phyloP scores from a whole-genome alignment of 2,329 filamentous ascomycete genomes.

The Exophiala spinifera region DNA sequence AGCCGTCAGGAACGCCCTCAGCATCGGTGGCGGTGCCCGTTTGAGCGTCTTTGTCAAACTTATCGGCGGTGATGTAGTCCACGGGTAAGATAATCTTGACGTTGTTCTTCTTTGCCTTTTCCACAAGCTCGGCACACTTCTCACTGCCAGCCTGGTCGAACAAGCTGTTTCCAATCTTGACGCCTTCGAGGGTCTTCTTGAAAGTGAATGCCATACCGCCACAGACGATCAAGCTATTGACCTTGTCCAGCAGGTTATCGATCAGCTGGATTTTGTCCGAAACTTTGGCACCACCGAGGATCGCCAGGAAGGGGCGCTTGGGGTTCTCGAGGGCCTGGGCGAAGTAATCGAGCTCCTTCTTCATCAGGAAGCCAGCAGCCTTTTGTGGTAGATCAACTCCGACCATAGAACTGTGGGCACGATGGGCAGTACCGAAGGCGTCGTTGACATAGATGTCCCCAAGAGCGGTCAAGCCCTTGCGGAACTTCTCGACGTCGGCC shows the following conservation, averaged over 20 bases:
- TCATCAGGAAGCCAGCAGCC: slow-evolving; percentile 96
- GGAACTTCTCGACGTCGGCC: slow-evolving; percentile 85
- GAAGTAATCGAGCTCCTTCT: slow-evolving; percentile 99
- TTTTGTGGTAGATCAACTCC: slow-evolving; percentile 93
- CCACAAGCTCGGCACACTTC: slow-evolving; percentile 80
- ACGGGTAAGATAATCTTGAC: slow-evolving; percentile 93
- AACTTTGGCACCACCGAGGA: slow-evolving; percentile 96
- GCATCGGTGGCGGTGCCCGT: slow-evolving; percentile 78
- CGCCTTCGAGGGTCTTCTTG: slow-evolving; percentile 94
- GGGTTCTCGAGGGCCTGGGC: slow-evolving; percentile 92
- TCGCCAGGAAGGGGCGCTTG: slow-evolving; percentile 94
- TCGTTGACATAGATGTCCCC: slow-evolving; percentile 98
- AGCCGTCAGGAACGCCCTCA: slow-evolving; percentile 90
- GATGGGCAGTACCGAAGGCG: slow-evolving; percentile 96
- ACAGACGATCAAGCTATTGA: slow-evolving; percentile 93
- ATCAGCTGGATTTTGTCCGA: slow-evolving; percentile 99
- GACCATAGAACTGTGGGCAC: slow-evolving; percentile 99
- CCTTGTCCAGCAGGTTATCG: slow-evolving; percentile 97
- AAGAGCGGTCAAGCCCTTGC: slow-evolving; percentile 88
- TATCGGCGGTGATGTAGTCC: slow-evolving; percentile 95
- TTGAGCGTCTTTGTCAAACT: slow-evolving; percentile 82
- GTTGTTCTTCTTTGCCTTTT: slow-evolving; percentile 95
- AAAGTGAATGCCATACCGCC: slow-evolving; percentile 99
- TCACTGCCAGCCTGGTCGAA: slow-evolving; percentile 93
- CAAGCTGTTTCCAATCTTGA: slow-evolving; percentile 84